phyloP scores from a whole-genome alignment of 2,329 filamentous ascomycete genomes.

The Epichloe glyceriae region DNA sequence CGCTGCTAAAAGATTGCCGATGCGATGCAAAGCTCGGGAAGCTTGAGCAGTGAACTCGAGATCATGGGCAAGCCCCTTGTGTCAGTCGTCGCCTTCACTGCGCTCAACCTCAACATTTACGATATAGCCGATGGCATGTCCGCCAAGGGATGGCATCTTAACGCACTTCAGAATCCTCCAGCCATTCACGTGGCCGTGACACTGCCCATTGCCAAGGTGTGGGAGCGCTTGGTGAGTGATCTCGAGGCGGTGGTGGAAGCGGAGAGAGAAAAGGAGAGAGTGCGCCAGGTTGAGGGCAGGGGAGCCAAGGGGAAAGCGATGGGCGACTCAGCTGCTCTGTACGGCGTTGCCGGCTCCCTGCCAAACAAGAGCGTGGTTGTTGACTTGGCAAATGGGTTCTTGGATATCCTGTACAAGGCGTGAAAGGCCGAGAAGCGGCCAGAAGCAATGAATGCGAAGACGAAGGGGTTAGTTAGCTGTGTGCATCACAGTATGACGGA shows the following conservation, averaged over 20 bases:
- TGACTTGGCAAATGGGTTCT: slow-evolving; percentile 77
- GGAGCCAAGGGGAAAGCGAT: slow-evolving; percentile 50
- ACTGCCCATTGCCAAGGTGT: slow-evolving; percentile 67
- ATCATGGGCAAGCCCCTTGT: slow-evolving; percentile 79
- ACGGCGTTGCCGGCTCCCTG: slow-evolving; percentile 87
- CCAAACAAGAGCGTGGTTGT: slow-evolving; percentile 94
- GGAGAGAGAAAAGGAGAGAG: slow-evolving; percentile 71
- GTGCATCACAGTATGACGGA: neutral
- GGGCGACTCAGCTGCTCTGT: slow-evolving; percentile 76
- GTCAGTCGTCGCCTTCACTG: slow-evolving; percentile 77
- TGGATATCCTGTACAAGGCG: slow-evolving; percentile 86
- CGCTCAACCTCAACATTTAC: slow-evolving; percentile 81
- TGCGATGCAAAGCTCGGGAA: slow-evolving; percentile 56
- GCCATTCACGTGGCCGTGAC: slow-evolving; percentile 94
- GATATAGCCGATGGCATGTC: slow-evolving; percentile 86
- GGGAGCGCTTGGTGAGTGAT: slow-evolving; percentile 68
- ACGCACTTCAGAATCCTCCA: slow-evolving; percentile 80
- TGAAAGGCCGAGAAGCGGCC: slow-evolving; percentile 24
- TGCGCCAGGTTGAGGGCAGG: slow-evolving; percentile 56
- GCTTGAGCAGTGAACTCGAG: slow-evolving; percentile 58
- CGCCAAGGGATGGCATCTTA: slow-evolving; percentile 83
- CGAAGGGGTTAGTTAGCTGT: neutral
- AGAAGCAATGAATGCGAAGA: neutral
- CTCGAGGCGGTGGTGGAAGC: slow-evolving; percentile 52
- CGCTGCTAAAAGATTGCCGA: slow-evolving; percentile 69